Evolutionary conservation across 768 basidiomycete genomes (phyloP).

Genomic region (Russula foetens): DNA sequence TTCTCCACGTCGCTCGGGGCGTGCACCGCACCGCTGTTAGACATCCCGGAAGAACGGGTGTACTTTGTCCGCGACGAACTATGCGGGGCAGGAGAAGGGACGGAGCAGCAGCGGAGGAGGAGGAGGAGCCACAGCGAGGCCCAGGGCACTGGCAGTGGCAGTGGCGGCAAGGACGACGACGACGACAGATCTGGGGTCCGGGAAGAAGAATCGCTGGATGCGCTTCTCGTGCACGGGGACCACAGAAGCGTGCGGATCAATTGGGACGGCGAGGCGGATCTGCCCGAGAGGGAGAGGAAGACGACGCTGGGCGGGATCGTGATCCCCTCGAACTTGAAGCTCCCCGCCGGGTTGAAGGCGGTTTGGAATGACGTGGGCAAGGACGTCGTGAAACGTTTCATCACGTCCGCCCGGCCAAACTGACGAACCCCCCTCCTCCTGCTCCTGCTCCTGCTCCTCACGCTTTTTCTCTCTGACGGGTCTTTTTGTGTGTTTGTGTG

Average conservation of each 20-base stretch:
- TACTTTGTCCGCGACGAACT: background rate
- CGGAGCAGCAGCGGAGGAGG: no score
- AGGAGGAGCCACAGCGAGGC: no score
- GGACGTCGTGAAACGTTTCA: background rate
- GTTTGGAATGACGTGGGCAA: background rate
- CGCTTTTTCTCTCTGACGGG: no score
- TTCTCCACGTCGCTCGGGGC: background rate
- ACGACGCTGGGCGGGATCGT: background rate
- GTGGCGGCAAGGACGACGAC: background rate
- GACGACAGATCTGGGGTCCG: no score
- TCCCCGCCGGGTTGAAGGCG: background rate
- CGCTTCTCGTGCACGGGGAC: background rate
- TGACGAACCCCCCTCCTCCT: no score
- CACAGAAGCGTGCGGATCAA: background rate
- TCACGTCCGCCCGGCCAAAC: no score
- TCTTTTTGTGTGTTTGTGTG: no score
- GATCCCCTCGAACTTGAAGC: no score
- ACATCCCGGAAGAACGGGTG: background rate
- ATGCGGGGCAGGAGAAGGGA: no score
- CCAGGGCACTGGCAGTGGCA: no score
- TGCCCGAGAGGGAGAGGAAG: background rate
- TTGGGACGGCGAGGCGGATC: constrained; percentile 1
- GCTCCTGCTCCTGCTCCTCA: no score
- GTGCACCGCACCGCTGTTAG: background rate
- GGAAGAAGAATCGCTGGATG: background rate